Evolutionary conservation across 805 yeast species (phyloP).

Genomic region (Schizosaccharomyces lindneri): DNA sequence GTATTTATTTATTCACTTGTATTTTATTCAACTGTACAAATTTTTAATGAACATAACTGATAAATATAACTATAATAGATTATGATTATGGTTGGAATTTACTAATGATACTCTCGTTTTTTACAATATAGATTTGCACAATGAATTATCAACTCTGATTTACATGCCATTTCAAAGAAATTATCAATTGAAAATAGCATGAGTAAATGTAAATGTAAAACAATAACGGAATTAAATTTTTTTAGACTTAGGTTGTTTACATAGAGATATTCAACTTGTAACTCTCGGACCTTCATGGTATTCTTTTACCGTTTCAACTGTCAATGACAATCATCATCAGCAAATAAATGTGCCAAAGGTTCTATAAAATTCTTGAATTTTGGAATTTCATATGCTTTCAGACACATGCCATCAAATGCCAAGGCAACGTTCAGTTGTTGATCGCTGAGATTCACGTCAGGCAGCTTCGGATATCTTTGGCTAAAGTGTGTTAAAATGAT

Average conservation of each 20-base stretch:
- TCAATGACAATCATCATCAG: not conserved
- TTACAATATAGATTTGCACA: not conserved
- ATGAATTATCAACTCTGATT: not conserved
- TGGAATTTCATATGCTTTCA: not conserved
- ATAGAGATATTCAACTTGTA: not conserved
- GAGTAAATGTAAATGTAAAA: too few relatives aligned
- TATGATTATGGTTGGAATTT: too few relatives aligned
- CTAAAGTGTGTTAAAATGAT: constrained; percentile 76
- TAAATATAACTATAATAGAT: too few relatives aligned
- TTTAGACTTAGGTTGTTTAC: not conserved
- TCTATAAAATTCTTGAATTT: not conserved
- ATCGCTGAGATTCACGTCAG: not conserved
- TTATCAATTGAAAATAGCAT: too few relatives aligned
- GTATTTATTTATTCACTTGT: too few relatives aligned
- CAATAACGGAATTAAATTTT: not conserved
- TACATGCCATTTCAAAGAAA: not conserved
- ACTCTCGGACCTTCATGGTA: too few relatives aligned
- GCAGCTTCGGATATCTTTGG: constrained; percentile 28
- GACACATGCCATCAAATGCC: not conserved
- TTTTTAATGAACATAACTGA: too few relatives aligned
- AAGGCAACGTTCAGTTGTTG: not conserved
- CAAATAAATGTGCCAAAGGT: not conserved
- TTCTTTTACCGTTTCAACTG: too few relatives aligned
- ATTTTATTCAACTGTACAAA: too few relatives aligned
- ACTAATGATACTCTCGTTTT: not conserved